A percentile compares a stretch with the other conserved stretches of the same genome.
Conservation (phyloP, 148 eudicot genomes). For the Rhododendron molle region DNA sequence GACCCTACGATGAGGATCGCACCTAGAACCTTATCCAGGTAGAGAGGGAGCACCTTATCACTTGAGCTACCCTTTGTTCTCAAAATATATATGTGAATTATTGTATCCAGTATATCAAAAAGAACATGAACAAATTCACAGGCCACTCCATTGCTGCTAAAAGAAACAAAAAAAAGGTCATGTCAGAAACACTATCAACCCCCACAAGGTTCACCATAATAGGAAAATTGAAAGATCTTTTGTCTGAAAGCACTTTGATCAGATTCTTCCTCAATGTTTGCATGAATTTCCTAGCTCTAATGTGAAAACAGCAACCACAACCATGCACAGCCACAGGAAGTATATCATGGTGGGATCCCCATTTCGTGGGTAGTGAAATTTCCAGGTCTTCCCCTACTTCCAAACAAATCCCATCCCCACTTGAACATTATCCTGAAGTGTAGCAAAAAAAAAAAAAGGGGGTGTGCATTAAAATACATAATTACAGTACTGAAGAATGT, state of each 20-base stretch:
- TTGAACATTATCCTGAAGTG: not conserved
- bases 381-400: not conserved
- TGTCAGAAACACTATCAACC: constrained; percentile 1
- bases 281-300: not conserved
- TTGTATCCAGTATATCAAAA: not conserved
- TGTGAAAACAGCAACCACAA: not conserved
- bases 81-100: not conserved
- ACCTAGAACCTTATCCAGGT: not conserved
- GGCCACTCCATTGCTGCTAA: not conserved
- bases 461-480: not conserved
- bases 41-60: not conserved
- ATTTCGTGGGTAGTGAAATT: not conserved
- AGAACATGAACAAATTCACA: not conserved
- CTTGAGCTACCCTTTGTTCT: not conserved
- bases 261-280: not conserved
- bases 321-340: not conserved
- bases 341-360: not conserved
- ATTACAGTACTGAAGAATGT: too few species aligned
- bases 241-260: not conserved
- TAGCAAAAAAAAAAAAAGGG: not conserved
- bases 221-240: not conserved
- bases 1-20: not conserved
- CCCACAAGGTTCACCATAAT: not conserved
- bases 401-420: not conserved
- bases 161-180: not conserved